These are phyloP conservation scores for Barbarea vulgaris DNA, from an alignment of 345 rosid species.

Conservation along the genomic window DNA sequence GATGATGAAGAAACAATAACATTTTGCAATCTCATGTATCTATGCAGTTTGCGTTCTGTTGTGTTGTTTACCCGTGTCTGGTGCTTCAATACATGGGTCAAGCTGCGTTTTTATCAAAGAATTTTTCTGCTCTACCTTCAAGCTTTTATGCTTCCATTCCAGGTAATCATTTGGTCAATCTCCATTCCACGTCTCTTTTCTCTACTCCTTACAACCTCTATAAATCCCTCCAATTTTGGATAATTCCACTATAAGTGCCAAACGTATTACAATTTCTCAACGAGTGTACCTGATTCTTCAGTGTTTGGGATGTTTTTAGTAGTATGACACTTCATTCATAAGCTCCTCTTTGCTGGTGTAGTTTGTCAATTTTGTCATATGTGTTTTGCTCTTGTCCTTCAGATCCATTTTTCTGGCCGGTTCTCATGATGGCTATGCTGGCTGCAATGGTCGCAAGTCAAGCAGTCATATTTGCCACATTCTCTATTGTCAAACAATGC, in stretches of 20 bases:
- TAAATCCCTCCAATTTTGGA: background rate
- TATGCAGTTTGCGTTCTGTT: conserved; percentile 77
- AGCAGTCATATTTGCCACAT: conserved; percentile 75
- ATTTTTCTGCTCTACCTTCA: conserved; percentile 53
- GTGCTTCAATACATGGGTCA: conserved; percentile 99
- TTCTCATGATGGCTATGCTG: conserved; percentile 69
- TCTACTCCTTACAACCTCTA: background rate
- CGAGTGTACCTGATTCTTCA: conserved; percentile 16
- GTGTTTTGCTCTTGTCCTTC: conserved; percentile 31
- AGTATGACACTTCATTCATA: background rate
- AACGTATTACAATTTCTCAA: background rate
- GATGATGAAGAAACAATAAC: conserved; percentile 18
- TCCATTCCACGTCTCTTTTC: conserved; percentile 14
- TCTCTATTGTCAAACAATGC: conserved; percentile 82
- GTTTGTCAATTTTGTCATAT: conserved; percentile 14
- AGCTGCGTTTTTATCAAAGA: conserved; percentile 92
- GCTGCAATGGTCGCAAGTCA: conserved; percentile 88
- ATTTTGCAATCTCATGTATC: conserved; percentile 14
- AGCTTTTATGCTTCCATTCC: conserved; percentile 93
- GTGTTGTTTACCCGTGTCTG: conserved; percentile 83
- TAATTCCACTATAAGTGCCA: background rate
- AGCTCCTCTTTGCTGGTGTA: conserved; percentile 3
- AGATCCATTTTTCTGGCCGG: conserved; percentile 82
- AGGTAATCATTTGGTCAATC: conserved; percentile 49
- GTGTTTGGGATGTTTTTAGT: conserved; percentile 1